Conservation (phyloP, 2,329 filamentous ascomycete species). For the Cladophialophora yegresii region DNA sequence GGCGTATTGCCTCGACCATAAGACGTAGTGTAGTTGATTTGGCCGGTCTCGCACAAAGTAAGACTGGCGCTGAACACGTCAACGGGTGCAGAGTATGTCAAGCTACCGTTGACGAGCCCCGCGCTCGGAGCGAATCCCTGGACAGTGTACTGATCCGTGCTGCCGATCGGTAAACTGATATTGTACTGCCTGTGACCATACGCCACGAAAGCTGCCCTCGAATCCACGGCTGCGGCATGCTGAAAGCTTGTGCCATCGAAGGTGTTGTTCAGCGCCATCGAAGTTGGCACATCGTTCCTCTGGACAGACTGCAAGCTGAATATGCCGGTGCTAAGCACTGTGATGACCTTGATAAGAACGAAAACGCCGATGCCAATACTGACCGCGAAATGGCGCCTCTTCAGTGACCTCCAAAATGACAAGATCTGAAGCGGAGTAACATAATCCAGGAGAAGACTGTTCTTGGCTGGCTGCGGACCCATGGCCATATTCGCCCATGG, state of each 20-base stretch:
- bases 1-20: constrained; percentile 4
- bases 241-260: constrained; percentile 26
- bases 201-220: constrained; percentile 25
- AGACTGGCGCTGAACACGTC: constrained; percentile 29
- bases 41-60: constrained; percentile 22
- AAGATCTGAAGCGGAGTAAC: constrained; percentile 28
- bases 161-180: constrained; percentile 26
- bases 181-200: constrained; percentile 26
- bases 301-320: constrained; percentile 24
- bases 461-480: constrained; percentile 25
- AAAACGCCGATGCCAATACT: constrained; percentile 25
- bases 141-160: constrained; percentile 17
- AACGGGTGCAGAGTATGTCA: constrained; percentile 26
- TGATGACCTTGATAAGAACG: constrained; percentile 30
- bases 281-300: constrained; percentile 10
- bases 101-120: constrained; percentile 23
- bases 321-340: constrained; percentile 27
- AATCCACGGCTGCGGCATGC: constrained; percentile 21
- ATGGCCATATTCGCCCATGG: constrained; percentile 33
- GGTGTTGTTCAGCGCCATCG: constrained; percentile 25
- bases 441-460: constrained; percentile 32
- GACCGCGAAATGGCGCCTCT: constrained; percentile 24
- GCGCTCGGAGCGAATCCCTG: constrained; percentile 22
- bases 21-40: constrained; percentile 16
- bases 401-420: constrained; percentile 27